These are phyloP conservation scores for Paecilomyces sp. DNA, from an alignment of 2,329 filamentous ascomycete genomes.

Conservation along the genomic window DNA sequence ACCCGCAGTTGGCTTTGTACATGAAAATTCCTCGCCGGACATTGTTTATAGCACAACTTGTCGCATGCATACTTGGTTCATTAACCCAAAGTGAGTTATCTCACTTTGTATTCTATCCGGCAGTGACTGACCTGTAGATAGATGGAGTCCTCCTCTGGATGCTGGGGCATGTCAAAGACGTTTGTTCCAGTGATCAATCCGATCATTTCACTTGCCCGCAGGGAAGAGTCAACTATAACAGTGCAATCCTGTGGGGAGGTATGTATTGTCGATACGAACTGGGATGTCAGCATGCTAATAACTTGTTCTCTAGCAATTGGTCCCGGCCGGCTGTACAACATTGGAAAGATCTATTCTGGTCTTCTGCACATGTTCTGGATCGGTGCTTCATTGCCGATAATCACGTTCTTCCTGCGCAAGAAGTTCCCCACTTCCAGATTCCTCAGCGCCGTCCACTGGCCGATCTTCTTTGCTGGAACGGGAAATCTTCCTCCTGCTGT, in stretches of 20 bases:
- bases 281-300: neutral
- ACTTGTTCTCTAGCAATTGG: conserved; percentile 28
- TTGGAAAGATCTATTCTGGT: conserved; percentile 38
- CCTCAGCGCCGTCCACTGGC: conserved; percentile 15
- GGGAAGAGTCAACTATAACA: conserved; percentile 38
- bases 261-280: neutral
- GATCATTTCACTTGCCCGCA: conserved; percentile 43
- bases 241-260: conserved; percentile 41
- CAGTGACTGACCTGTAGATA: conserved; percentile 17
- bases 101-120: conserved; percentile 30
- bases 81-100: conserved; percentile 32
- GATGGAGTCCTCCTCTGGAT: conserved; percentile 23
- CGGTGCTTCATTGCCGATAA: conserved; percentile 34
- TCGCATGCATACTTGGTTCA: conserved; percentile 40
- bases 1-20: conserved; percentile 36
- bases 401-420: conserved; percentile 48
- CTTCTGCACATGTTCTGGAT: conserved; percentile 46
- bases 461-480: conserved; percentile 17
- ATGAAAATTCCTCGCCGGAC: conserved; percentile 42
- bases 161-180: conserved; percentile 28
- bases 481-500: conserved; percentile 18
- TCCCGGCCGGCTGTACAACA: conserved; percentile 39
- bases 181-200: conserved; percentile 32
- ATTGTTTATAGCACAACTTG: conserved; percentile 41
- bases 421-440: conserved; percentile 47